phyloP scores from a whole-genome alignment of 2,329 filamentous ascomycete genomes.

The Fusarium liriodendri region DNA sequence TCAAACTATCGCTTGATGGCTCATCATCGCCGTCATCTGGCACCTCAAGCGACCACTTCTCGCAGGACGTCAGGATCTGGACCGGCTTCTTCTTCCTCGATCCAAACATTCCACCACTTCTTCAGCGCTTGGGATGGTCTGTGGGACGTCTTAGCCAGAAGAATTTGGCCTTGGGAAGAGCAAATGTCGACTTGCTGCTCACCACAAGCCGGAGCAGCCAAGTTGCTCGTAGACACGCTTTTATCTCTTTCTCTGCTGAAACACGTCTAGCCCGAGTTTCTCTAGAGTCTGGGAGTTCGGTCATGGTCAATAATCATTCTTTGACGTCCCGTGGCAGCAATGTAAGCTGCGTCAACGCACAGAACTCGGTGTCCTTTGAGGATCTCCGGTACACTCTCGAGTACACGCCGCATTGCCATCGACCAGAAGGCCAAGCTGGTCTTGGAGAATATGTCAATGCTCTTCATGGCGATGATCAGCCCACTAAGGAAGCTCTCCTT shows the following conservation, averaged over 20 bases:
- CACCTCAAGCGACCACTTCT: neutral
- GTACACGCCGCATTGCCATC: neutral
- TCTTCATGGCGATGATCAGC: neutral
- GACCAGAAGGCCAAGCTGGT: neutral
- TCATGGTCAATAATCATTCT: neutral
- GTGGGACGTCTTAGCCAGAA: neutral
- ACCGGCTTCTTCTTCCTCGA: conserved; percentile 4
- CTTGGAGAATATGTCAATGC: neutral
- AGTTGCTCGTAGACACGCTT: neutral
- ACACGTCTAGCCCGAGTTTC: neutral
- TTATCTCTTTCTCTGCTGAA: neutral
- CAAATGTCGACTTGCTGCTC: neutral
- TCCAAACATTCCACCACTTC: neutral
- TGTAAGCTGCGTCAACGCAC: neutral
- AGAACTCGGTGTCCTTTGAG: neutral
- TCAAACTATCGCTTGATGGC: neutral
- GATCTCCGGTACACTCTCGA: conserved; percentile 1
- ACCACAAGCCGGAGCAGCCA: neutral
- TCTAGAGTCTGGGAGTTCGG: neutral
- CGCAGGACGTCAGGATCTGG: neutral
- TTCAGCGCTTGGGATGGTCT: neutral
- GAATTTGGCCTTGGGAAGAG: neutral
- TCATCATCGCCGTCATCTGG: neutral
- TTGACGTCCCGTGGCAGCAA: neutral
- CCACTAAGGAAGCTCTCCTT: neutral